Percentiles rank a stretch among this genome's conserved stretches.
Conservation (phyloP, 352 stramenopile species). For the Phytophthora sansomeana region DNA sequence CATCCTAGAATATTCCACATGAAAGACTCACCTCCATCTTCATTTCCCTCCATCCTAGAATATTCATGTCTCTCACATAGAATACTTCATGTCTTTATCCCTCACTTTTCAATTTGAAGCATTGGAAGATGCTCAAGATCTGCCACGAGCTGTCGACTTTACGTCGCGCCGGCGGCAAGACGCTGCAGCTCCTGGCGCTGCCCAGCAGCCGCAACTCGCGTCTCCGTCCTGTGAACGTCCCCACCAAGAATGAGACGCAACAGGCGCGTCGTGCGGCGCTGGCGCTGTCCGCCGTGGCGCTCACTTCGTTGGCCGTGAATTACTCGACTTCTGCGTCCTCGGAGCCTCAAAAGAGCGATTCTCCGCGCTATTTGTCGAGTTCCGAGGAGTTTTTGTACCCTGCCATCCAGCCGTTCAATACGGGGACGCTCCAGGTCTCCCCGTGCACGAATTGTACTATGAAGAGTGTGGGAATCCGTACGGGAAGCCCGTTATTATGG, state of each 20-base stretch:
- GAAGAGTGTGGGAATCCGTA: constrained; percentile 90
- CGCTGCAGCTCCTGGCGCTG: constrained; percentile 40
- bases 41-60: not conserved
- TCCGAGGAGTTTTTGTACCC: constrained; percentile 85
- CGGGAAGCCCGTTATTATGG: constrained; percentile 93
- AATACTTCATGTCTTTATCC: constrained; percentile 10
- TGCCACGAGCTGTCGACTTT: constrained; percentile 24
- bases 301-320: constrained; percentile 33
- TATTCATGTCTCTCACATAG: not conserved
- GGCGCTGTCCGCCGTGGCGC: constrained; percentile 34
- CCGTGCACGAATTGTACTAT: constrained; percentile 91
- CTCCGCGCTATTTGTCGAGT: constrained; percentile 50
- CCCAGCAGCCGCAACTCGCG: constrained; percentile 28
- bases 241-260: constrained; percentile 25
- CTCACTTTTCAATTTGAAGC: constrained; percentile 18
- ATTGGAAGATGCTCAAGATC: constrained; percentile 30
- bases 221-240: constrained; percentile 31
- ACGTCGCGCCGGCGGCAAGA: constrained; percentile 32
- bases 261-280: constrained; percentile 22
- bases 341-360: constrained; percentile 18
- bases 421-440: constrained; percentile 83
- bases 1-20: too few relatives aligned
- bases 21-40: not conserved
- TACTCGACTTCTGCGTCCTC: constrained; percentile 44
- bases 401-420: constrained; percentile 83